Percentiles rank a stretch among this genome's conserved stretches.
phyloP scores from a whole-genome alignment of 768 basidiomycete genomes.

The Psilocybe cyanescens region DNA sequence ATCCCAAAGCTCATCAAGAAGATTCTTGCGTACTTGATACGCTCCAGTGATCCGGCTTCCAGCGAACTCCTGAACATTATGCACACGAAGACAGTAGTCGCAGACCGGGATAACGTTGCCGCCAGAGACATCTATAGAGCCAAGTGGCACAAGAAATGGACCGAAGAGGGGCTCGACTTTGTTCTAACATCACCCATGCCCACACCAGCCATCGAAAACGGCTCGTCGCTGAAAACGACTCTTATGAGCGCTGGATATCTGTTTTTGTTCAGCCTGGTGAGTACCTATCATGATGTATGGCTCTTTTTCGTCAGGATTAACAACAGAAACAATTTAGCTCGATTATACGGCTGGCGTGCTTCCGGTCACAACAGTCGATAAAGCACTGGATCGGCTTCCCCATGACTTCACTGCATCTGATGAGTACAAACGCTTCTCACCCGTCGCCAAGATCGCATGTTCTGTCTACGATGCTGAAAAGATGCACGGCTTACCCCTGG shows the following conservation, averaged over 20 bases:
- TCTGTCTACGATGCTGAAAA: constrained; percentile 58
- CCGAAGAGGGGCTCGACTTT: constrained; percentile 59
- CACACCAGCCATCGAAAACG: constrained; percentile 61
- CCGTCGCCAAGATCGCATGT: constrained; percentile 42
- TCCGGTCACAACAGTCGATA: constrained; percentile 11
- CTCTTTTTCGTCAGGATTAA: constrained; percentile 17
- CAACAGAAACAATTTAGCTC: constrained; percentile 3
- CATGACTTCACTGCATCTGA: constrained; percentile 21
- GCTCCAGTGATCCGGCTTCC: constrained; percentile 39
- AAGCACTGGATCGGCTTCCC: constrained; percentile 1
- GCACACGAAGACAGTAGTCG: constrained; percentile 51
- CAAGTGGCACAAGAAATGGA: constrained; percentile 50
- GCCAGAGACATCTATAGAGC: constrained; percentile 47
- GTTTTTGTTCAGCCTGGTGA: constrained; percentile 68
- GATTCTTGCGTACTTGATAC: constrained; percentile 42
- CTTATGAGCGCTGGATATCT: constrained; percentile 66
- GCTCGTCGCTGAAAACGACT: constrained; percentile 53
- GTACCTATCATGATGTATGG: constrained; percentile 23
- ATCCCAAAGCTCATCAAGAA: constrained; percentile 46
- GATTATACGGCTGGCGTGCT: constrained; percentile 14
- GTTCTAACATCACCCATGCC: constrained; percentile 64
- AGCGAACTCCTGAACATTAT: constrained; percentile 40
- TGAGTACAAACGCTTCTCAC: constrained; percentile 35
- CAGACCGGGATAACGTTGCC: constrained; percentile 53
- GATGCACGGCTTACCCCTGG: constrained; percentile 72